Percentiles rank a stretch among this genome's conserved stretches.
These are phyloP conservation scores for Mollisiaceae sp. DNA, from an alignment of 2,329 filamentous ascomycete genomes.

Conservation along the genomic window DNA sequence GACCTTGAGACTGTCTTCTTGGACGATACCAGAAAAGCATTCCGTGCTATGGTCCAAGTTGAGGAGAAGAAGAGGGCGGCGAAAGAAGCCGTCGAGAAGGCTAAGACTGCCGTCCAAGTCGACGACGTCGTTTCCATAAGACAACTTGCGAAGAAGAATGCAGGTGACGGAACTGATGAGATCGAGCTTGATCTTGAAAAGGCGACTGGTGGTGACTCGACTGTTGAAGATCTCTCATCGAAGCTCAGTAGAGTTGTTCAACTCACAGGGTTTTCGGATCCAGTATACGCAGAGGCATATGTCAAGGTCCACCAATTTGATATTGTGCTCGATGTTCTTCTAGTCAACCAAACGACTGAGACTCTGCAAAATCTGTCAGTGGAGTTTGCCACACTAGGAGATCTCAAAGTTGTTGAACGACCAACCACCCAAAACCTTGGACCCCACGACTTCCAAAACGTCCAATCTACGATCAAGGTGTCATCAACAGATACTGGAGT, in stretches of 20 bases:
- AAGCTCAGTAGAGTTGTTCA: slow-evolving; percentile 97
- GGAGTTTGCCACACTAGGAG: slow-evolving; percentile 96
- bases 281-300: slow-evolving; percentile 98
- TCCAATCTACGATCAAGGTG: slow-evolving; percentile 98
- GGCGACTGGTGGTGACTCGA: slow-evolving; percentile 88
- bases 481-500: slow-evolving; percentile 97
- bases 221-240: slow-evolving; percentile 83
- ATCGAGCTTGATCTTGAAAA: slow-evolving; percentile 90
- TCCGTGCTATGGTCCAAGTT: slow-evolving; percentile 94
- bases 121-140: slow-evolving; percentile 94
- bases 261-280: slow-evolving; percentile 96
- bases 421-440: slow-evolving; percentile 95
- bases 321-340: slow-evolving; percentile 92
- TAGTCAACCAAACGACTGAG: slow-evolving; percentile 97
- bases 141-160: slow-evolving; percentile 91
- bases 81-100: slow-evolving; percentile 89
- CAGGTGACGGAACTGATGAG: slow-evolving; percentile 79
- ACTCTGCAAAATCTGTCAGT: slow-evolving; percentile 97
- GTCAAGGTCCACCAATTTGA: slow-evolving; percentile 99
- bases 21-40: slow-evolving; percentile 92
- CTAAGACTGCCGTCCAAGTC: slow-evolving; percentile 91
- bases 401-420: slow-evolving; percentile 96
- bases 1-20: slow-evolving; percentile 92
- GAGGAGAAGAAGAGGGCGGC: slow-evolving; percentile 98
- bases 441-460: slow-evolving; percentile 96